Percentiles rank a stretch among this genome's conserved stretches.
These are phyloP conservation scores for Phlyctochytrium bullatum DNA, from an alignment of 192 early-diverging fungal genomes.

Conservation along the genomic window DNA sequence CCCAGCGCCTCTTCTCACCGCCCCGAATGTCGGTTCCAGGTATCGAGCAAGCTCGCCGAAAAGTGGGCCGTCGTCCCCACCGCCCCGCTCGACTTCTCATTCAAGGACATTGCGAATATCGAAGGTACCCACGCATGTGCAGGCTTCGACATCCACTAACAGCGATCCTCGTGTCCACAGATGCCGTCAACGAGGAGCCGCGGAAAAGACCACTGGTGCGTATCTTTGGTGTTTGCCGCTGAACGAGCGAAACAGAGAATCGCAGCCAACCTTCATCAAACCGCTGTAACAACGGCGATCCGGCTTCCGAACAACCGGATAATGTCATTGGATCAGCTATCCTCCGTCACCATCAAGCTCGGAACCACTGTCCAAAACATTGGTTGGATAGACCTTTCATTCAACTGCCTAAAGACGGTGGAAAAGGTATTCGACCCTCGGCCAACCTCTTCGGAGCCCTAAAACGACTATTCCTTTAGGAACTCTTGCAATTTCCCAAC, in stretches of 20 bases:
- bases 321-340: slow-evolving; percentile 11
- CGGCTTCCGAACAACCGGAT: slow-evolving; percentile 19
- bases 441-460: background rate
- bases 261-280: background rate
- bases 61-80: slow-evolving; percentile 18
- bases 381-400: slow-evolving; percentile 42
- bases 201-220: slow-evolving; percentile 10
- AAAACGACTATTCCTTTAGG: slow-evolving; percentile 14
- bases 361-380: slow-evolving; percentile 14
- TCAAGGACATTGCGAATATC: slow-evolving; percentile 10
- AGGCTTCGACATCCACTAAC: slow-evolving; percentile 4
- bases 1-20: background rate
- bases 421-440: slow-evolving; percentile 27
- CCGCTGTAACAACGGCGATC: slow-evolving; percentile 17
- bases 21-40: background rate
- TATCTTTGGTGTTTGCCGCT: too few relatives aligned
- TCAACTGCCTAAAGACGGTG: slow-evolving; percentile 36
- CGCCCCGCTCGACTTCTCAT: slow-evolving; percentile 16
- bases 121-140: background rate
- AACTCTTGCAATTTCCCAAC: slow-evolving; percentile 30
- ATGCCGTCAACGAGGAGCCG: slow-evolving; percentile 8
- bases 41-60: background rate
- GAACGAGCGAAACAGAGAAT: background rate
- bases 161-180: slow-evolving; percentile 2
- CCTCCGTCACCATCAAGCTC: background rate